Conservation (phyloP, 306 rosid species). For the Quercus dentata region DNA sequence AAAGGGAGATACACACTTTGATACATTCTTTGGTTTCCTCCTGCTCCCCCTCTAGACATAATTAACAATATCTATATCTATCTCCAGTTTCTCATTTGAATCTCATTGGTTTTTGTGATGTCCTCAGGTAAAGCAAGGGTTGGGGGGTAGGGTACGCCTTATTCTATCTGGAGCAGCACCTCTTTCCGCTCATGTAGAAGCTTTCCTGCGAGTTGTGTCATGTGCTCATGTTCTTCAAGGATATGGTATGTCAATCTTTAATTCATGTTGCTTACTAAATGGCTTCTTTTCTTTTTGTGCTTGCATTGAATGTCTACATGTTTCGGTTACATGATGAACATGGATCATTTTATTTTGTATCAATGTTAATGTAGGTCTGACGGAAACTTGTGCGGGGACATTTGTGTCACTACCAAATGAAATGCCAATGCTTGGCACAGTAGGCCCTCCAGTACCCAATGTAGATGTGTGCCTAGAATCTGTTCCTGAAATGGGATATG, state of each 20-base stretch:
- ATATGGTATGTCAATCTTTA: constrained; percentile 61
- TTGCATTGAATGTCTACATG: neutral
- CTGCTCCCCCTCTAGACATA: neutral
- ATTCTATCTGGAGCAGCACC: constrained; percentile 99
- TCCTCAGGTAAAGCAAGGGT: constrained; percentile 82
- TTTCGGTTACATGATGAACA: constrained; percentile 7
- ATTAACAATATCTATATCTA: constrained; percentile 4
- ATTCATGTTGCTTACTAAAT: neutral
- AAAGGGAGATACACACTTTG: no score
- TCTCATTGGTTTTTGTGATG: constrained; percentile 28
- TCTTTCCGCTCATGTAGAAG: constrained; percentile 73
- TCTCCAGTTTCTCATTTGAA: constrained; percentile 8
- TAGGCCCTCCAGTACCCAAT: constrained; percentile 98
- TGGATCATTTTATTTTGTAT: constrained; percentile 21
- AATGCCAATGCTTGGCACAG: constrained; percentile 79
- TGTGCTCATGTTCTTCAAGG: constrained; percentile 96
- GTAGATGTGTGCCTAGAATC: constrained; percentile 90
- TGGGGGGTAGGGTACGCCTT: constrained; percentile 86
- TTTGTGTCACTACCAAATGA: constrained; percentile 89
- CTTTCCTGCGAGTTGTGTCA: constrained; percentile 77
- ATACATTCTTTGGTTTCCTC: neutral
- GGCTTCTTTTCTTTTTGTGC: neutral
- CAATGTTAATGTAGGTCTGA: constrained; percentile 59
- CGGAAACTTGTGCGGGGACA: constrained; percentile 97
- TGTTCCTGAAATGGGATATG: constrained; percentile 95